Evolutionary conservation across 2,329 filamentous ascomycete species (phyloP), one percentile per base, ranked within the genome.

Genomic region (Orbilia brochopaga): DNA sequence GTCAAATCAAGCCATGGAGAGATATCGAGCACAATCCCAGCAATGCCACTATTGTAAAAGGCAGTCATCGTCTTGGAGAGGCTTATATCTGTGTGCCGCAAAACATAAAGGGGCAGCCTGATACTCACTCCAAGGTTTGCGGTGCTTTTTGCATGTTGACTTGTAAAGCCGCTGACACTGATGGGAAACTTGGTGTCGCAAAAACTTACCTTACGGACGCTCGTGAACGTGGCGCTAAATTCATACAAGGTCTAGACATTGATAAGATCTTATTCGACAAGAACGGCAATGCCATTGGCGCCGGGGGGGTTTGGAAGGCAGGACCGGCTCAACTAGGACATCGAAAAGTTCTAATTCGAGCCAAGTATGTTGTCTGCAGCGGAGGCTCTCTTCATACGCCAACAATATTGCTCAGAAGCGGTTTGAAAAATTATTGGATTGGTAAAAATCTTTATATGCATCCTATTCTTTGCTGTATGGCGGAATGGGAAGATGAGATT

Each of bases 361-460:
- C 76, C 7, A 73, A 74, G 55, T 77, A 77, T 1, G 65, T 76
- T 1, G 65, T 79, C 7, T 66, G 76, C 13, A 78, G 77, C 32
- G 86, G 85, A 23, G 92, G 93, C 2, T 85, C 89, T 0, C 81
- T 97, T 61, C 87, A 90, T 77, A 92, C 87, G 50, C 92, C 93
- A 0, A 78, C 93, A 0, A 78, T 97, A 1, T 82, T 97, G 48
- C 81, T 87, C 74, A 88, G 88, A 55, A 96, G 91, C 70, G 91
- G 91, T 1, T 79, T 97, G 55, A 88, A 85, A 78, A 86, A 87
- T 75, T 78, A 82, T 76, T 74, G 15, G 51, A 53, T 60, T 97
- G 93, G 93, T 24, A 85, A 84, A 6, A 90, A 97, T 76, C 85
- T 97, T 2, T 83, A 94, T 76, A 79, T 96, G 0, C 93, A 97